Evolutionary conservation across 805 yeast genomes (phyloP).

Genomic region (Ogataea dorogensis): DNA sequence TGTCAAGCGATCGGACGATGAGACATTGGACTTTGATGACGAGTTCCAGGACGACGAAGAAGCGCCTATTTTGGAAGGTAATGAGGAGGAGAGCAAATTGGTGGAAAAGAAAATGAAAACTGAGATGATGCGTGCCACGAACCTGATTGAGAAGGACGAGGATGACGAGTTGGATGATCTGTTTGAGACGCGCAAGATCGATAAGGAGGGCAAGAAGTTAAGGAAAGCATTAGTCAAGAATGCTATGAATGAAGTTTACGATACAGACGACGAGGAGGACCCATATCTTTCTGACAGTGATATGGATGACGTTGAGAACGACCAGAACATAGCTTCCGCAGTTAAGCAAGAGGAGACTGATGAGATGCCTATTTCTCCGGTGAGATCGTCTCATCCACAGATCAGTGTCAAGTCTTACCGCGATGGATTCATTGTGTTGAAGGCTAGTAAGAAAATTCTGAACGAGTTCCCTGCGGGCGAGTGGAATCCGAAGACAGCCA

Average conservation of each 20-base stretch:
- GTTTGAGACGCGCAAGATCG: slow-evolving; percentile 68
- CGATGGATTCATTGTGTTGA: slow-evolving; percentile 59
- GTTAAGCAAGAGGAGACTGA: slow-evolving; percentile 40
- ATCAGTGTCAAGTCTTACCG: slow-evolving; percentile 42
- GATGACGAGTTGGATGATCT: slow-evolving; percentile 68
- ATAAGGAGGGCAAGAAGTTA: slow-evolving; percentile 85
- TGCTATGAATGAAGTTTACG: slow-evolving; percentile 86
- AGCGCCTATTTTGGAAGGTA: slow-evolving; percentile 95
- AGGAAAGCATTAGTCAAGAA: slow-evolving; percentile 80
- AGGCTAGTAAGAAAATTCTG: slow-evolving; percentile 60
- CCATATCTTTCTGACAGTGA: slow-evolving; percentile 79
- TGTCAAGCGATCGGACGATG: slow-evolving; percentile 64
- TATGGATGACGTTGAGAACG: slow-evolving; percentile 51
- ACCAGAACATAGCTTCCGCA: slow-evolving; percentile 32
- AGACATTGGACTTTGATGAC: slow-evolving; percentile 91
- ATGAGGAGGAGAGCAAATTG: slow-evolving; percentile 91
- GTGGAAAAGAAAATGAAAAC: slow-evolving; percentile 80
- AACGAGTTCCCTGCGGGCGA: slow-evolving; percentile 72
- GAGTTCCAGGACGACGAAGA: slow-evolving; percentile 99
- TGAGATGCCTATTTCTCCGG: slow-evolving; percentile 12
- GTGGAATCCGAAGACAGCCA: slow-evolving; percentile 68
- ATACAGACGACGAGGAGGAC: slow-evolving; percentile 70
- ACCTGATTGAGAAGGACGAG: slow-evolving; percentile 61
- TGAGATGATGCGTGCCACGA: slow-evolving; percentile 82
- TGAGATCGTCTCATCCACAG: slow-evolving; percentile 17